Conservation (phyloP, 169 alveolate genomes). For the Plasmodium knowlesi region DNA sequence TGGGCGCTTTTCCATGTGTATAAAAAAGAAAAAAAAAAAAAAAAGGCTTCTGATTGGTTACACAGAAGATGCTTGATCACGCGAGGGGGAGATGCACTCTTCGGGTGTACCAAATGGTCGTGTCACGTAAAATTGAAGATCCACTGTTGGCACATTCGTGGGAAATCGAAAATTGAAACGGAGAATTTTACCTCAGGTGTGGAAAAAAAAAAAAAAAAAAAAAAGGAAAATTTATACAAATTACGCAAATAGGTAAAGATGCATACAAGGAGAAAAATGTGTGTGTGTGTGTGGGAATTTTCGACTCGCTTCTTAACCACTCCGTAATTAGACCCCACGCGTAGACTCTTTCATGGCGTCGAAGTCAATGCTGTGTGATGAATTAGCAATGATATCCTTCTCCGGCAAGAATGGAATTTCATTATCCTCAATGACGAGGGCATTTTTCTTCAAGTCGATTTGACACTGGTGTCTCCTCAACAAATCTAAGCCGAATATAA, state of each 20-base stretch:
- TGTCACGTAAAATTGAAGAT: background rate
- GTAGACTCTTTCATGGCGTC: background rate
- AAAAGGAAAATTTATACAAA: background rate
- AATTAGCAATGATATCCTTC: slow-evolving; percentile 73
- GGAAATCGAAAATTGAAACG: background rate
- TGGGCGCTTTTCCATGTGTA: background rate
- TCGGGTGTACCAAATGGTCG: background rate
- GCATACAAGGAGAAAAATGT: background rate
- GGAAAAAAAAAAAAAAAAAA: background rate
- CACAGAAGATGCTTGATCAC: background rate
- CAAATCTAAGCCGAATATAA: slow-evolving; percentile 96
- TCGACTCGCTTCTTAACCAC: background rate
- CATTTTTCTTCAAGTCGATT: slow-evolving; percentile 91
- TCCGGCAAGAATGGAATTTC: slow-evolving; percentile 87
- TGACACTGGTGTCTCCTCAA: slow-evolving; percentile 91
- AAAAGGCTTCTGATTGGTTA: background rate
- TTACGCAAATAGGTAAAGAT: background rate
- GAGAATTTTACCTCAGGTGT: background rate
- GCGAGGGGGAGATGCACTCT: background rate
- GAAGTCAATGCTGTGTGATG: slow-evolving; percentile 16
- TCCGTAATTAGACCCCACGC: background rate
- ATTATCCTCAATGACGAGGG: slow-evolving; percentile 89
- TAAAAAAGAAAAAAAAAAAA: too few species aligned
- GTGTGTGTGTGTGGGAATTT: background rate
- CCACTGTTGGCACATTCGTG: background rate